Evolutionary conservation across 139 green algal genomes (phyloP), one percentile per base, ranked within the genome.

Genomic region (Deuterostichococcus epilithicus): DNA sequence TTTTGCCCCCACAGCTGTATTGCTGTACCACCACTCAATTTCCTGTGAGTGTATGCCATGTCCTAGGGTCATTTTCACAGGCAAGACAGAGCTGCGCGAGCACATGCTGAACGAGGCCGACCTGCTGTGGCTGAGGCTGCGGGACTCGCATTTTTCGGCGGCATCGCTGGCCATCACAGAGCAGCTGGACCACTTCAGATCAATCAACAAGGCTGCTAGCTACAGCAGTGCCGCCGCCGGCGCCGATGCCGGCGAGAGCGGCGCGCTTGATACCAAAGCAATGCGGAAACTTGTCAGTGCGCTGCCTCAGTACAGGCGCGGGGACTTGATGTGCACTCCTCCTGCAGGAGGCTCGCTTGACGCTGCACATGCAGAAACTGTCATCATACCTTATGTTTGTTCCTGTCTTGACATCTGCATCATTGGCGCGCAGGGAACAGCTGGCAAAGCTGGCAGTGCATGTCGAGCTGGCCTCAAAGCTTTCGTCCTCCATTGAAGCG

Each of bases 61-160:
- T 8, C 42, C 8, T 52, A 8, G 42, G 10, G 10, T 23, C 42
- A 52, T 23, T 13, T 52, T 5, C 25, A 65, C 72, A 76, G 90
- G 93, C 68, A 92, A 86, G 72, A 38, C 44, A 8, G 93, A 98
- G 68, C 36, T 70, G 20, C 90, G 88, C 66, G 91, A 95, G 67
- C 91, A 88, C 36, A 36, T 94, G n/a, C 83, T 98, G 71, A 86
- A 91, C 18, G 94, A 94, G 70, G 72, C 76, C 3, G 92, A 97
- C 81, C 37, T 78, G 3, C 73, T 97, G 47, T 96, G 84, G 82
- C 67, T 83, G 34, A 91, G 98, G 69, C 82, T 98, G 76, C 80
- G 96, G 28, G 91, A 98, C 87, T 81, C 89, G 77, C 94, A 97
- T 85, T 94, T 99, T 71, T 93, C 92, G 5, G 91, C 93, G 23